These are phyloP conservation scores for Aegilops speltoides DNA, from an alignment of 176 grass and related monocot species.

Conservation along the genomic window DNA sequence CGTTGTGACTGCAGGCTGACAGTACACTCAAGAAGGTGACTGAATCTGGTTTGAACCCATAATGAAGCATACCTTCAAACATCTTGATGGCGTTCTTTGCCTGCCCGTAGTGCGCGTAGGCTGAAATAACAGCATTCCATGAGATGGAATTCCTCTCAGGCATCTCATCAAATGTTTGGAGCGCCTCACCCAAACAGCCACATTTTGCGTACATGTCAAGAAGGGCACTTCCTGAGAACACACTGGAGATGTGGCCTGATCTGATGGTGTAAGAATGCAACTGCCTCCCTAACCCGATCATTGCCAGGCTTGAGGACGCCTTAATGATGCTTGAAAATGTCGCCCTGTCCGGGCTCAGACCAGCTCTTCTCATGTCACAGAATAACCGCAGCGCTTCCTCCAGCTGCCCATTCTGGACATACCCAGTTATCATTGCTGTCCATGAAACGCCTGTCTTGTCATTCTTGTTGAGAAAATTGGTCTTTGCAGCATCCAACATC, in stretches of 20 bases:
- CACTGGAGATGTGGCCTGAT: constrained; percentile 52
- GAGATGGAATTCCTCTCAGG: constrained; percentile 75
- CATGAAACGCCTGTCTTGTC: constrained; percentile 52
- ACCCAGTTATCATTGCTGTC: constrained; percentile 60
- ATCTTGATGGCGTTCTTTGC: constrained; percentile 68
- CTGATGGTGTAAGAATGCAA: constrained; percentile 57
- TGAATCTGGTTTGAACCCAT: constrained; percentile 63
- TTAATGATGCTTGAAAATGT: constrained; percentile 68
- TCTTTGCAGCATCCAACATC: constrained; percentile 43
- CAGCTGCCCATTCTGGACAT: constrained; percentile 53
- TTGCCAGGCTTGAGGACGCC: constrained; percentile 57
- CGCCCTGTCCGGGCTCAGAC: constrained; percentile 49
- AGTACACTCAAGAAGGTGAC: constrained; percentile 83
- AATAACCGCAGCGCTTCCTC: constrained; percentile 54
- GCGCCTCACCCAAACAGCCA: constrained; percentile 61
- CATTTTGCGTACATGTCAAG: constrained; percentile 92
- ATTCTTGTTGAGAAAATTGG: constrained; percentile 46
- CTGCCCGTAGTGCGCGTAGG: constrained; percentile 66
- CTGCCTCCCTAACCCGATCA: constrained; percentile 59
- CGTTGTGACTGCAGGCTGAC: constrained; percentile 73
- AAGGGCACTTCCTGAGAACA: constrained; percentile 76
- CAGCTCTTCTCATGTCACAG: constrained; percentile 59
- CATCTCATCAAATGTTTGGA: constrained; percentile 72
- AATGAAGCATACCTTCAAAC: constrained; percentile 66
- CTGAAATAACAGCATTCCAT: constrained; percentile 78